Evolutionary conservation across 2,329 filamentous ascomycete genomes (phyloP), one percentile per base, ranked within the genome.

Genomic region (Metarhizium brunneum): DNA sequence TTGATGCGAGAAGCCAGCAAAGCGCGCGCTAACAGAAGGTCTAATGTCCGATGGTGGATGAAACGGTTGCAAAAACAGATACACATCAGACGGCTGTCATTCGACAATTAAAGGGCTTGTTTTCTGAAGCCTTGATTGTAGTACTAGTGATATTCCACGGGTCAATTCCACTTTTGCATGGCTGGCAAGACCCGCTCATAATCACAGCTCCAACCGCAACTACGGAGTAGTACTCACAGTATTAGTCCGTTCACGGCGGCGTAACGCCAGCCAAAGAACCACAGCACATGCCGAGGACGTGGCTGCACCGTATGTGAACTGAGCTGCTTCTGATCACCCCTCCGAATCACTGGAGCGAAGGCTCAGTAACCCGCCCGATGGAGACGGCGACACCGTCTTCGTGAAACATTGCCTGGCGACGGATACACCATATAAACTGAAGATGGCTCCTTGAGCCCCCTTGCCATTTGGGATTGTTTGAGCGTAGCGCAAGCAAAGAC

Each of bases 301-400:
- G 36, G 50, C 47, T 53, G 40, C 38, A 43, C 40, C 50, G 55
- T 47, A 56, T 50, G 47, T 47, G 52, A 56, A 51, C 29, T 47
- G 32, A 16, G 55, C 42, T 56, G 47, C 48, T 51, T 56, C 38
- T 53, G 54, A 56, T 53, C 45, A 47, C 30, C 51, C 55, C 36
- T 47, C 50, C 38, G 47, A 47, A 35, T n/a, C 47, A 40, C 16
- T 38, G 47, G 50, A 51, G 51, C 55, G 47, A 29, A 18, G 48
- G 55, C 51, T 47, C 54, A 51, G 55, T 54, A 56, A 56, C 51
- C 51, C 51, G 55, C 18, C 55, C 54, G 55, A 54, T 53, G 55
- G n/a, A 49, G 55, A 35, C 45, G 50, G 35, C 38, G 13, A 29
- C 52, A 14, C 7, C 42, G 16, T 52, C 42, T 42, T 49, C 32